Evolutionary conservation across 2,329 filamentous ascomycete genomes (phyloP).

Genomic region (Cladosporium austrohemisphaericum): DNA sequence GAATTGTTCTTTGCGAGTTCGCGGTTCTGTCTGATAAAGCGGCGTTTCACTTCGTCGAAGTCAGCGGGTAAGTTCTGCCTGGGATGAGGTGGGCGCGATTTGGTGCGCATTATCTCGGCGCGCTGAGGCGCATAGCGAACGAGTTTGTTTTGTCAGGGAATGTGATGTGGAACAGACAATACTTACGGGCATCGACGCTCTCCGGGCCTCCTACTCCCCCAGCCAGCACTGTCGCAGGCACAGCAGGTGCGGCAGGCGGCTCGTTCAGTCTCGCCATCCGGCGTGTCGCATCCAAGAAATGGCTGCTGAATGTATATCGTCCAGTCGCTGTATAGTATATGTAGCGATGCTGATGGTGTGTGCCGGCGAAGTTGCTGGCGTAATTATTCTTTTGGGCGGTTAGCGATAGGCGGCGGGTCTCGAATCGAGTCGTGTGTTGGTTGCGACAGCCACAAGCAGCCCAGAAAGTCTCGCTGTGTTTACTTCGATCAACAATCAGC

Average conservation of each 20-base stretch:
- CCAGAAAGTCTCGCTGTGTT: too few relatives aligned
- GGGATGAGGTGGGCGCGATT: slow-evolving; percentile 20
- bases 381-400: too few relatives aligned
- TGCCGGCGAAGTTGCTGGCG: too few relatives aligned
- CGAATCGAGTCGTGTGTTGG: too few relatives aligned
- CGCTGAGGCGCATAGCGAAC: not conserved
- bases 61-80: slow-evolving; percentile 21
- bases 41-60: slow-evolving; percentile 62
- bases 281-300: slow-evolving; percentile 4
- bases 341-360: not conserved
- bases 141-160: not conserved
- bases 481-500: too few relatives aligned
- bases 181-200: slow-evolving; percentile 67
- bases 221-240: slow-evolving; percentile 18
- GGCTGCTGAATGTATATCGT: not conserved
- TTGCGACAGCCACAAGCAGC: too few relatives aligned
- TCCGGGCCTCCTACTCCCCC: slow-evolving; percentile 43
- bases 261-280: slow-evolving; percentile 79
- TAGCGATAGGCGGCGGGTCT: too few relatives aligned
- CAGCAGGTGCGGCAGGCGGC: slow-evolving; percentile 53
- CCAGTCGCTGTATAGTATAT: not conserved
- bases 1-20: slow-evolving; percentile 77
- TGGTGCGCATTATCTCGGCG: slow-evolving; percentile 31
- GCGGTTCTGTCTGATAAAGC: slow-evolving; percentile 77
- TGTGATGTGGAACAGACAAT: not conserved